Conservation (phyloP, 2,329 filamentous ascomycete species). For the Pseudocercospora ulei region DNA sequence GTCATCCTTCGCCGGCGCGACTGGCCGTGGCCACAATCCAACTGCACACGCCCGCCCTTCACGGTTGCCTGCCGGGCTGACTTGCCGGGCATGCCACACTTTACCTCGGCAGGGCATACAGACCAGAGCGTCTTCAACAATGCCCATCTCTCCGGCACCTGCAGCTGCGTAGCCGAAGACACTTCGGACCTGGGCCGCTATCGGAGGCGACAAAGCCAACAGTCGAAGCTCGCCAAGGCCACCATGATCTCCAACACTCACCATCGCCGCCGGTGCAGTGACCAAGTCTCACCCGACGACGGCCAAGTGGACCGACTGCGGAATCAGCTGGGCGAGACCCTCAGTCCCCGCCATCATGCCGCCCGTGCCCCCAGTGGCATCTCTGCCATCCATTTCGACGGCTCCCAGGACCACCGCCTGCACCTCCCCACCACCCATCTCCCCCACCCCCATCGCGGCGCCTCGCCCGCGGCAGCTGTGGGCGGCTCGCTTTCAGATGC, state of each 20-base stretch:
- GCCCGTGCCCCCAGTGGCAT: conserved; percentile 4
- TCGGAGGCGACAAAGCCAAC: conserved; percentile 32
- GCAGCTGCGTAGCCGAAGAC: conserved; percentile 29
- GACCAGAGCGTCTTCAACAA: conserved; percentile 17
- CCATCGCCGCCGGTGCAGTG: conserved; percentile 17
- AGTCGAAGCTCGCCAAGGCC: conserved; percentile 27
- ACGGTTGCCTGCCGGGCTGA: background rate
- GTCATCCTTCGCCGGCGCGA: background rate
- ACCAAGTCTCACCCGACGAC: conserved; percentile 21
- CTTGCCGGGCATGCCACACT: conserved; percentile 2
- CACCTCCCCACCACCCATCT: conserved; percentile 10
- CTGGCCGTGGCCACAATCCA: background rate
- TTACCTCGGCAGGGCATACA: conserved; percentile 4
- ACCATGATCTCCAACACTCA: conserved; percentile 28
- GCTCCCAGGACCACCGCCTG: conserved; percentile 7
- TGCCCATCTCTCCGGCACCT: conserved; percentile 27
- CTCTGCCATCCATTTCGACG: conserved; percentile 10
- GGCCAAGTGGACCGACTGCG: conserved; percentile 29
- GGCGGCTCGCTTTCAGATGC: conserved; percentile 24
- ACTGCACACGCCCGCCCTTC: background rate
- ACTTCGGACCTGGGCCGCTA: conserved; percentile 27
- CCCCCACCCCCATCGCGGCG: conserved; percentile 11
- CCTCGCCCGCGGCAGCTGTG: conserved; percentile 27
- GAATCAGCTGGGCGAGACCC: conserved; percentile 29
- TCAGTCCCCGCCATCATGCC: conserved; percentile 19